These are phyloP conservation scores for Lecanicillium sp. DNA, from an alignment of 2,329 filamentous ascomycete genomes.

Conservation along the genomic window DNA sequence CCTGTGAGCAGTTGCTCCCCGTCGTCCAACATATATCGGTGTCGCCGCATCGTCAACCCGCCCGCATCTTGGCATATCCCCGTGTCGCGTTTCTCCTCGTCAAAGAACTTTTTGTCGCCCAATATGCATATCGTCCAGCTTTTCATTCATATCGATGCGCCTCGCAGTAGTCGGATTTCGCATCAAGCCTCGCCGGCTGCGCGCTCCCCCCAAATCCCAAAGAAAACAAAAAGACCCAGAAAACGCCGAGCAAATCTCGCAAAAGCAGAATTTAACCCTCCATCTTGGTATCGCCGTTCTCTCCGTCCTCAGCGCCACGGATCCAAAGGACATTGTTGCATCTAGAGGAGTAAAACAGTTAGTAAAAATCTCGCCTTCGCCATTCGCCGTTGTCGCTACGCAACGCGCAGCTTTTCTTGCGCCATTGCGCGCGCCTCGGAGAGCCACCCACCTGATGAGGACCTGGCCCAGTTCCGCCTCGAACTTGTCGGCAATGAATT, in stretches of 20 bases:
- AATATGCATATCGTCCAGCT: too few relatives aligned
- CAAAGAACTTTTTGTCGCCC: too few relatives aligned
- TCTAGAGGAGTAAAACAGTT: conserved; percentile 34
- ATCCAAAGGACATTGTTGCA: conserved; percentile 99
- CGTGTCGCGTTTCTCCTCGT: too few relatives aligned
- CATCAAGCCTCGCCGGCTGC: too few relatives aligned
- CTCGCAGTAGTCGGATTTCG: background rate
- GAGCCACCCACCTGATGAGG: conserved; percentile 65
- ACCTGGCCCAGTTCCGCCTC: conserved; percentile 84
- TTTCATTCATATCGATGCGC: too few relatives aligned
- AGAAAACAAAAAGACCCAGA: background rate
- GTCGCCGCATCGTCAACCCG: too few relatives aligned
- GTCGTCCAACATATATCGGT: too few relatives aligned
- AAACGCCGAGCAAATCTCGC: conserved; percentile 8
- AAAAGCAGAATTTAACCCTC: conserved; percentile 35
- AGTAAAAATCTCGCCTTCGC: conserved; percentile 6
- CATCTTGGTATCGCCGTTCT: conserved; percentile 53
- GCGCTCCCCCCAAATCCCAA: background rate
- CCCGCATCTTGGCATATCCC: too few relatives aligned
- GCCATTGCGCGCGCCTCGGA: background rate
- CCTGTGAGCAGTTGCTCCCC: too few relatives aligned
- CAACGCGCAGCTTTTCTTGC: too few relatives aligned
- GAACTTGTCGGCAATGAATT: conserved; percentile 83
- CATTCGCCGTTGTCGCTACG: too few relatives aligned
- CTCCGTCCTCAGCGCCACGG: conserved; percentile 48